Percentiles rank a stretch among this genome's conserved stretches.
These are phyloP conservation scores for Thecaphora thlaspeos DNA, from an alignment of 1,284 basidiomycete species.

Conservation along the genomic window DNA sequence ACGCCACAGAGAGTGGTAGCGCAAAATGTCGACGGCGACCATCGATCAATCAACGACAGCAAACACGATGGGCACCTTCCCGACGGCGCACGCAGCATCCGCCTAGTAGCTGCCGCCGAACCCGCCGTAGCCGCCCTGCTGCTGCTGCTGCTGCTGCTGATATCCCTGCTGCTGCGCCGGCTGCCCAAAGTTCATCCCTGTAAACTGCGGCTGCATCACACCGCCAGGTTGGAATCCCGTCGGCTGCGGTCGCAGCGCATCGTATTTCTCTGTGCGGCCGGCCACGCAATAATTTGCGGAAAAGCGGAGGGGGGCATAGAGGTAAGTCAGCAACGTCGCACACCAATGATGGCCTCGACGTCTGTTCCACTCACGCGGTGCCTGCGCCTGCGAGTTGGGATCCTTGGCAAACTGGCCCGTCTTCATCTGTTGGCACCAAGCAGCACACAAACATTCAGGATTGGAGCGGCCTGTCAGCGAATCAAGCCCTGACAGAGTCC, in stretches of 20 bases:
- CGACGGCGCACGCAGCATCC: too few relatives aligned
- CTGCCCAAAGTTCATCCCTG: constrained; percentile 24
- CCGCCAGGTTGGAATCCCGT: constrained; percentile 54
- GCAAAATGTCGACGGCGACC: too few relatives aligned
- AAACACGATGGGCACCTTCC: too few relatives aligned
- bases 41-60: too few relatives aligned
- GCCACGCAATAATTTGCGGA: not conserved
- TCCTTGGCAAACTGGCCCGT: constrained; percentile 45
- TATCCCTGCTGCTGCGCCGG: constrained; percentile 10
- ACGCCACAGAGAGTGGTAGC: too few relatives aligned
- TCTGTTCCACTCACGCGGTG: constrained; percentile 4
- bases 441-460: too few relatives aligned
- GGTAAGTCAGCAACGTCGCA: not conserved
- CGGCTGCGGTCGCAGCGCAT: constrained; percentile 54
- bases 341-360: not conserved
- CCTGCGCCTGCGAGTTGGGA: constrained; percentile 37
- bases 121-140: constrained; percentile 22
- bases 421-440: constrained; percentile 42
- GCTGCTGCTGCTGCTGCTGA: not conserved
- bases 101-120: too few relatives aligned
- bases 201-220: constrained; percentile 41
- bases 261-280: constrained; percentile 48
- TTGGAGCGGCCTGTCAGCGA: too few relatives aligned
- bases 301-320: not conserved
- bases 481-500: not conserved